Evolutionary conservation across 305 asterid species (phyloP).

Genomic region (Solanum hybrid): DNA sequence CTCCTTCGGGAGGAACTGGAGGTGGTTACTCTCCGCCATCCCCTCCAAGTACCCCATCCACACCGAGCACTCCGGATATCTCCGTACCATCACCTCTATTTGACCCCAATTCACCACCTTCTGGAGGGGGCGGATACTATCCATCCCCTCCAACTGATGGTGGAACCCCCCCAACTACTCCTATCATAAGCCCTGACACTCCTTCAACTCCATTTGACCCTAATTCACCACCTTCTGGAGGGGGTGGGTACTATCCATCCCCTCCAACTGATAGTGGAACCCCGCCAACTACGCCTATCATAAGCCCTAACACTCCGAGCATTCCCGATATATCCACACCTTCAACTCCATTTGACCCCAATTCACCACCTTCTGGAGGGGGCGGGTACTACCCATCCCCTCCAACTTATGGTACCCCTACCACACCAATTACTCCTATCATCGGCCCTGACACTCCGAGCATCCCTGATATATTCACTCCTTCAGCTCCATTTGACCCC

Average conservation of each 20-base stretch:
- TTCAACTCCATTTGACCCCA: background rate
- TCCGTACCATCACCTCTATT: background rate
- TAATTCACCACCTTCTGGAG: conserved; percentile 1
- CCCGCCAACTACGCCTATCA: background rate
- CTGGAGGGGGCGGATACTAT: background rate
- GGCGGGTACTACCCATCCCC: background rate
- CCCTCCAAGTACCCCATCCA: background rate
- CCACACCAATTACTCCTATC: conserved; percentile 1
- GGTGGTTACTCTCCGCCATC: conserved; percentile 24
- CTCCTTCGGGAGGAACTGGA: conserved; percentile 28
- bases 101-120: background rate
- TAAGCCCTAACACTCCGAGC: background rate
- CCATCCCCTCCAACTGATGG: background rate
- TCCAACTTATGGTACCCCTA: conserved; percentile 15
- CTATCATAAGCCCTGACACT: background rate
- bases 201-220: background rate
- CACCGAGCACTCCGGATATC: background rate
- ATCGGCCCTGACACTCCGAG: background rate
- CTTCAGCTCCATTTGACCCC: conserved; percentile 5
- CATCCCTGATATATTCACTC: background rate
- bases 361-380: background rate
- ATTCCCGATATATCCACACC: background rate
- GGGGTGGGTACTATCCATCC: background rate
- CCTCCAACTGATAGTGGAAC: background rate
- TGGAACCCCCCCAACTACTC: background rate